Evolutionary conservation across 805 yeast species (phyloP).

Genomic region (Blastobotrys mokoenaii): DNA sequence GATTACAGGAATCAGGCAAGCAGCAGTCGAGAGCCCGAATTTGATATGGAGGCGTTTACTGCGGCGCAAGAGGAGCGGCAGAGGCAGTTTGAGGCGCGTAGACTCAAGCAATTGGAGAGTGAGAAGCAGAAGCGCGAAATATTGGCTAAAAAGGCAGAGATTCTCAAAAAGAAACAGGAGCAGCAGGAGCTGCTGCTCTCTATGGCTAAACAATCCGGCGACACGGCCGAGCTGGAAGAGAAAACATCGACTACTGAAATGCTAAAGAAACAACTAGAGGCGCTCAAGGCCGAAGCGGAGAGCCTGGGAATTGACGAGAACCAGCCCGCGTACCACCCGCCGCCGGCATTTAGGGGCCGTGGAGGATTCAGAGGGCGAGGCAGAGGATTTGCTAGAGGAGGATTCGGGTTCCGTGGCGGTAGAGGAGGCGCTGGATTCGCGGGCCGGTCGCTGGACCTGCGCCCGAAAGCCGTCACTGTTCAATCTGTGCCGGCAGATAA

Average conservation of each 20-base stretch:
- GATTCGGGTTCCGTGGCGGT: slow-evolving; percentile 17
- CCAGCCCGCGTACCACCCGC: neutral
- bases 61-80: slow-evolving; percentile 34
- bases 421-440: slow-evolving; percentile 17
- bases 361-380: slow-evolving; percentile 18
- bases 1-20: slow-evolving; percentile 4
- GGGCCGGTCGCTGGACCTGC: slow-evolving; percentile 28
- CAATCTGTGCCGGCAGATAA: slow-evolving; percentile 24
- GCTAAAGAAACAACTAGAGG: slow-evolving; percentile 27
- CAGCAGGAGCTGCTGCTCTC: slow-evolving; percentile 17
- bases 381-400: slow-evolving; percentile 16
- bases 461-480: slow-evolving; percentile 31
- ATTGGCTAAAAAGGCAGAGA: slow-evolving; percentile 29
- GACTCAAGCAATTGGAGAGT: slow-evolving; percentile 27
- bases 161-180: slow-evolving; percentile 28
- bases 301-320: slow-evolving; percentile 21
- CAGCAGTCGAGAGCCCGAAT: slow-evolving; percentile 15
- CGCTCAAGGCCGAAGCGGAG: slow-evolving; percentile 29
- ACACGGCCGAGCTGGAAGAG: slow-evolving; percentile 13
- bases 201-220: slow-evolving; percentile 17
- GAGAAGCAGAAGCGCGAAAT: slow-evolving; percentile 29
- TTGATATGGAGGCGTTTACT: slow-evolving; percentile 34
- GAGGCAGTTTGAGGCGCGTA: slow-evolving; percentile 33
- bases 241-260: slow-evolving; percentile 20
- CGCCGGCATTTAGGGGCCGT: slow-evolving; percentile 14